A percentile compares a stretch with the other conserved stretches of the same genome.
These are phyloP conservation scores for Pueraria montana DNA, from an alignment of 306 rosid species.

Conservation along the genomic window DNA sequence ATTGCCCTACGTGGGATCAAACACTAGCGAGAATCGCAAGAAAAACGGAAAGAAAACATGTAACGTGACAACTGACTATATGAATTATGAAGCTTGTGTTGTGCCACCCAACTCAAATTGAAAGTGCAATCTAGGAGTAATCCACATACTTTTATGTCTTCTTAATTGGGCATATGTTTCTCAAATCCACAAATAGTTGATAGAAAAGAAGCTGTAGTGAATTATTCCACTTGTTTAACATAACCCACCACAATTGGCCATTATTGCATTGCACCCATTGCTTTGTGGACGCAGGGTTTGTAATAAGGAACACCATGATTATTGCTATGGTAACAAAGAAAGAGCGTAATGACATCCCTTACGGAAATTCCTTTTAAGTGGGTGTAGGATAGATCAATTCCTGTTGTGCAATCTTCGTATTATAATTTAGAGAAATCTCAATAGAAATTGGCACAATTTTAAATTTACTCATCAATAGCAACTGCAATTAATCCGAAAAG, in stretches of 20 bases:
- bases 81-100: slow-evolving; percentile 8
- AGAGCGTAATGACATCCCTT: neutral
- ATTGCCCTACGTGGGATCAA: neutral
- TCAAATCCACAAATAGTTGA: neutral
- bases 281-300: neutral
- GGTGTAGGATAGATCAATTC: too few relatives aligned
- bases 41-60: neutral
- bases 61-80: neutral
- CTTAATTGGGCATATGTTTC: neutral
- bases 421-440: neutral
- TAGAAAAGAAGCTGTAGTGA: neutral
- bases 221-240: neutral
- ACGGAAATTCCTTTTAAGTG: neutral
- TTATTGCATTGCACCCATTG: neutral
- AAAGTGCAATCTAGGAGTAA: slow-evolving; percentile 4
- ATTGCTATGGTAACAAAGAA: neutral
- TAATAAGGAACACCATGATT: neutral
- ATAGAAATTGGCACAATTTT: neutral
- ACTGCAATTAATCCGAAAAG: slow-evolving; percentile 1
- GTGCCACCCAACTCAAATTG: neutral
- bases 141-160: neutral
- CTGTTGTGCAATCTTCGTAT: too few relatives aligned
- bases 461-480: neutral
- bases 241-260: neutral
- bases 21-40: neutral